Evolutionary conservation across 2,329 filamentous ascomycete genomes (phyloP), one percentile per base, ranked within the genome.

Genomic region (Hymenoscyphus occultus): DNA sequence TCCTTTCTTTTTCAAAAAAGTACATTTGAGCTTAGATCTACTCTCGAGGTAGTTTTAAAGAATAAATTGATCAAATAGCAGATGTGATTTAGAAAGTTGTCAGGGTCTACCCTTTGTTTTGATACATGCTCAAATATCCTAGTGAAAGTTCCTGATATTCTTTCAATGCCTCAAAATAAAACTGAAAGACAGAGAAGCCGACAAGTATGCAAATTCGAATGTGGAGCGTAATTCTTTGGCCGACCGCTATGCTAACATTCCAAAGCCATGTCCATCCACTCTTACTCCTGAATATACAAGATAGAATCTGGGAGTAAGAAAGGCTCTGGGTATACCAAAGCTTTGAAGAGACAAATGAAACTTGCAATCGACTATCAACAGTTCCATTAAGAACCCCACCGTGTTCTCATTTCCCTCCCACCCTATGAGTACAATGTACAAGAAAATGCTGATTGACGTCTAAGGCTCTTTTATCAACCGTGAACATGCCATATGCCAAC

Each of bases 401-500:
- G 4, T 64, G 45, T 60, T 63, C 51, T 62, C 32, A 19, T 39
- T 57, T 67, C 71, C 56, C 64, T 71, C 72, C 70, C 65, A 54
- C 16, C 72, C 69, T 76, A 76, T 75, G 64, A 72, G 71, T 76
- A 76, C 72, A 76, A 72, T 76, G 74, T 76, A 75, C 73, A 76
- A 73, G 67, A 74, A 72, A 67, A 74, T 74, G 72, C 72, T 68
- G 67, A 67, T 65, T 71, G 69, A 71, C 66, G 67, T 76, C 74
- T 76, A 75, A 71, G 69, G 70, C 69, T 73, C 22, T 54, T 74
- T 75, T 73, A 68, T 69, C 65, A 69, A 71, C 69, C 67, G 62
- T 68, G 66, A 66, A 70, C 73, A 68, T 68, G 67, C 66, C 60
- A 28, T 59, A 69, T 59, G 64, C 66, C 68, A 66, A 66, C 61